A percentile compares a stretch with the other conserved stretches of the same genome.
Evolutionary conservation across 2,329 filamentous ascomycete genomes (phyloP).

Genomic region (Clarireedia homoeocarpa): DNA sequence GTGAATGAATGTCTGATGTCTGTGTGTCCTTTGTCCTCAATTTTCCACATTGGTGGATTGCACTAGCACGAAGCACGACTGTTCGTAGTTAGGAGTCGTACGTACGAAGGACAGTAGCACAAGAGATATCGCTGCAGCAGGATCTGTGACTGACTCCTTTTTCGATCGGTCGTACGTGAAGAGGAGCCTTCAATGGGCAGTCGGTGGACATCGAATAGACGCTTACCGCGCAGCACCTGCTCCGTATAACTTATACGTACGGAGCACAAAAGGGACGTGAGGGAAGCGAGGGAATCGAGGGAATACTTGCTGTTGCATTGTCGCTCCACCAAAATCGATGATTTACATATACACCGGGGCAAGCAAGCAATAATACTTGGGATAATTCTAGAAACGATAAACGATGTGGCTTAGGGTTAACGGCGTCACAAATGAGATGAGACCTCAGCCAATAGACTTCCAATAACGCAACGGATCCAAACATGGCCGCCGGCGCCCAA

Average conservation of each 20-base stretch:
- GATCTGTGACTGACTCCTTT: neutral
- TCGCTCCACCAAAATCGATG: neutral
- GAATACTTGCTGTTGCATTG: no score
- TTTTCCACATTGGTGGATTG: neutral
- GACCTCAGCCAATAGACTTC: no score
- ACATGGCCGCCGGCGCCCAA: no score
- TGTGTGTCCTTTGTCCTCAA: slow-evolving; percentile 1
- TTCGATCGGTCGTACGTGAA: neutral
- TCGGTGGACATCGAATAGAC: no score
- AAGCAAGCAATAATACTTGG: no score
- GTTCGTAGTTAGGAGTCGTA: no score
- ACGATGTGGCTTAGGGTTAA: slow-evolving; percentile 1
- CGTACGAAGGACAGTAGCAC: neutral
- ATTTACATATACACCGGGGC: neutral
- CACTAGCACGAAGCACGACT: no score
- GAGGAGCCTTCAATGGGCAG: neutral
- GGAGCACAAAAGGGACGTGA: no score
- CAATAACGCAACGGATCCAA: no score
- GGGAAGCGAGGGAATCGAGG: no score
- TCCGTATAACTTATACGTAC: no score
- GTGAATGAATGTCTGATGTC: slow-evolving; percentile 3
- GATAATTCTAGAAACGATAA: neutral
- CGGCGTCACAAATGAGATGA: neutral
- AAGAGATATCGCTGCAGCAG: neutral
- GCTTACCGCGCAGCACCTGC: no score